These are phyloP conservation scores for Cryptococcus sp. DNA, from an alignment of 1,284 basidiomycete species.

Conservation along the genomic window DNA sequence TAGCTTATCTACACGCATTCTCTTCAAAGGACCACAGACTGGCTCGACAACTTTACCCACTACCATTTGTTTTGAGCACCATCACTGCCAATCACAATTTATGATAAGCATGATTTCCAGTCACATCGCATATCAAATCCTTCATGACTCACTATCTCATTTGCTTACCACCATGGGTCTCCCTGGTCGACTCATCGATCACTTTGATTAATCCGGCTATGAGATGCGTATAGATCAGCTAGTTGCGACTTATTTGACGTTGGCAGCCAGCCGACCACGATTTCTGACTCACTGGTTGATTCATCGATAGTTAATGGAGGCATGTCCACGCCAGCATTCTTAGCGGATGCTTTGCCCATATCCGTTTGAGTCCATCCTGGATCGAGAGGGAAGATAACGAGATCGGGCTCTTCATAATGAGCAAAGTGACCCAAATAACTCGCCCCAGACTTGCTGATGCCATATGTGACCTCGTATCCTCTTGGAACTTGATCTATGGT, in stretches of 20 bases:
- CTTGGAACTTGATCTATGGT: slow-evolving; percentile 22
- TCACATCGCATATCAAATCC: no score
- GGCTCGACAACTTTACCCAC: background rate
- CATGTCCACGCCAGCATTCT: slow-evolving; percentile 13
- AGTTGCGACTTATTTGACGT: background rate
- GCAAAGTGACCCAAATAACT: slow-evolving; percentile 15
- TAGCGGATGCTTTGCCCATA: slow-evolving; percentile 23
- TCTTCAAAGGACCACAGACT: background rate
- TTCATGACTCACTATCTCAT: slow-evolving; percentile 25
- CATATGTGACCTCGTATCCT: slow-evolving; percentile 24
- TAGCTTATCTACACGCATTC: background rate
- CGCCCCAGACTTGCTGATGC: slow-evolving; percentile 23
- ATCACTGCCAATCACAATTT: background rate
- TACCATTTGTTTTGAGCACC: slow-evolving; percentile 8
- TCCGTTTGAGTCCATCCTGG: slow-evolving; percentile 31
- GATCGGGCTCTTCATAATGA: slow-evolving; percentile 27
- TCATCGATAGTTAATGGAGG: slow-evolving; percentile 23
- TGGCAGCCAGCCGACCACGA: background rate
- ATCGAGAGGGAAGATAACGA: slow-evolving; percentile 23
- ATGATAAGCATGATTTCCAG: no score
- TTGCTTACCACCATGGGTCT: slow-evolving; percentile 23
- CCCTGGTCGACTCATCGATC: slow-evolving; percentile 26
- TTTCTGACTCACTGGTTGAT: slow-evolving; percentile 16
- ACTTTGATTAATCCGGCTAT: slow-evolving; percentile 25
- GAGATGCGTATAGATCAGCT: background rate